These are phyloP conservation scores for Candida smagusa DNA, from an alignment of 1,139 yeast species.

Conservation along the genomic window DNA sequence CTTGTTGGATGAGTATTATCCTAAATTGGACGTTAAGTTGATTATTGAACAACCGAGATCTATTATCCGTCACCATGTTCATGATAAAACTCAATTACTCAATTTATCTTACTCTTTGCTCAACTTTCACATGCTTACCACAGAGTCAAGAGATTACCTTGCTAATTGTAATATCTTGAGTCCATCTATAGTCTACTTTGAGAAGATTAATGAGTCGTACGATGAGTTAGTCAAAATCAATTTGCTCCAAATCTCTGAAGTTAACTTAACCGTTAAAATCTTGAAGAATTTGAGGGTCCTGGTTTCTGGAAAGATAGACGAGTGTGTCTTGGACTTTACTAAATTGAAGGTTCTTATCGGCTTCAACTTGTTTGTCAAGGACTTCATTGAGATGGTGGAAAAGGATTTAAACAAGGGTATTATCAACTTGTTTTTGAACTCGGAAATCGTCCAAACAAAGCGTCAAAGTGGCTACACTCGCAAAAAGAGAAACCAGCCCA, in stretches of 20 bases:
- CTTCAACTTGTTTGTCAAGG: conserved; percentile 26
- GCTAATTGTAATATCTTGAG: conserved; percentile 34
- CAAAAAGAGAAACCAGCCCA: conserved; percentile 2
- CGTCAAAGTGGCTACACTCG: background rate
- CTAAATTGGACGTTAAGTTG: conserved; percentile 37
- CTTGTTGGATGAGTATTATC: conserved; percentile 42
- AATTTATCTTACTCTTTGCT: conserved; percentile 38
- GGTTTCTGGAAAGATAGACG: conserved; percentile 20
- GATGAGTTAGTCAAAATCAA: conserved; percentile 13
- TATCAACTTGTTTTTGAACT: conserved; percentile 27
- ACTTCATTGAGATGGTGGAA: conserved; percentile 25
- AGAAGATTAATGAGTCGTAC: conserved; percentile 14
- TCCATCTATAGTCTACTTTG: conserved; percentile 32
- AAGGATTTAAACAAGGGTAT: conserved; percentile 28
- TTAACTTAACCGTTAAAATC: conserved; percentile 24
- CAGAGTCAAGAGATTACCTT: conserved; percentile 33
- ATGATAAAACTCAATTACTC: conserved; percentile 25
- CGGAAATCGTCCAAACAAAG: conserved; percentile 17
- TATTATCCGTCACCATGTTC: conserved; percentile 30
- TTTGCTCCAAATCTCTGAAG: conserved; percentile 19
- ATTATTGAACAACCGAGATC: conserved; percentile 45
- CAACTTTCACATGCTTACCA: conserved; percentile 35
- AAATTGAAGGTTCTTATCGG: conserved; percentile 33
- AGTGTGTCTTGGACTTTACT: conserved; percentile 24
- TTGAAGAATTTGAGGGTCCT: conserved; percentile 30